These are phyloP conservation scores for Ustilago vetiveriae DNA, from an alignment of 1,284 basidiomycete genomes.

Conservation along the genomic window DNA sequence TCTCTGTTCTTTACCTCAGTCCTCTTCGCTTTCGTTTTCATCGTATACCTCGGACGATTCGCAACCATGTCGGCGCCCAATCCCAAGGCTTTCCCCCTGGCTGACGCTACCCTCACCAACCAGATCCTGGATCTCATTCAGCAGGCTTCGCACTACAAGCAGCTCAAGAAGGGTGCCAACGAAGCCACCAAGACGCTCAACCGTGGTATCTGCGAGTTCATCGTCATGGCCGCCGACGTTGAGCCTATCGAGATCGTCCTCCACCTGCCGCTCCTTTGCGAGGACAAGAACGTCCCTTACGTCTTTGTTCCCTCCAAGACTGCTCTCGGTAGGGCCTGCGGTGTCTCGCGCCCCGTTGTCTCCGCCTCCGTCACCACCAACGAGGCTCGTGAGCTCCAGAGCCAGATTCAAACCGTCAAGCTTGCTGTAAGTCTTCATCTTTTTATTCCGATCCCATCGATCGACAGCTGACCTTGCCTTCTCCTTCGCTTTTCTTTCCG, in stretches of 20 bases:
- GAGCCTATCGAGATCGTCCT: conserved; percentile 98
- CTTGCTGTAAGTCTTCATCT: conserved; percentile 55
- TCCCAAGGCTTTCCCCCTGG: conserved; percentile 91
- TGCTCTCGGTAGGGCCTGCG: conserved; percentile 93
- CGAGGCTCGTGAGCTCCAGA: conserved; percentile 89
- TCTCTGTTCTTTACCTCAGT: not conserved
- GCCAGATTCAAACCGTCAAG: conserved; percentile 90
- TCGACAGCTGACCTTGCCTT: conserved; percentile 12
- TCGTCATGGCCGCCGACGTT: conserved; percentile 88
- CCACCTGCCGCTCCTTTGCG: conserved; percentile 95
- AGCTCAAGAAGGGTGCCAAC: conserved; percentile 97
- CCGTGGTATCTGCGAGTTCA: conserved; percentile 98
- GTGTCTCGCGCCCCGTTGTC: conserved; percentile 94
- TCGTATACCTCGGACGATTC: conserved; percentile 7
- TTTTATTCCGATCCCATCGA: not conserved
- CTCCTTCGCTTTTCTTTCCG: not conserved
- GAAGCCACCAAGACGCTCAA: conserved; percentile 96
- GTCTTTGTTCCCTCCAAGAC: conserved; percentile 94
- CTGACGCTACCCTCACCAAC: conserved; percentile 89
- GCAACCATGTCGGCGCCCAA: conserved; percentile 66
- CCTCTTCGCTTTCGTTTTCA: not conserved
- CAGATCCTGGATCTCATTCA: conserved; percentile 74
- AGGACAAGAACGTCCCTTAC: conserved; percentile 99
- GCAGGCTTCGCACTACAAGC: conserved; percentile 81
- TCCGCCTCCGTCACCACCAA: conserved; percentile 94